Conservation (phyloP, 2,329 filamentous ascomycete genomes). For the Fusarium pilosicola region DNA sequence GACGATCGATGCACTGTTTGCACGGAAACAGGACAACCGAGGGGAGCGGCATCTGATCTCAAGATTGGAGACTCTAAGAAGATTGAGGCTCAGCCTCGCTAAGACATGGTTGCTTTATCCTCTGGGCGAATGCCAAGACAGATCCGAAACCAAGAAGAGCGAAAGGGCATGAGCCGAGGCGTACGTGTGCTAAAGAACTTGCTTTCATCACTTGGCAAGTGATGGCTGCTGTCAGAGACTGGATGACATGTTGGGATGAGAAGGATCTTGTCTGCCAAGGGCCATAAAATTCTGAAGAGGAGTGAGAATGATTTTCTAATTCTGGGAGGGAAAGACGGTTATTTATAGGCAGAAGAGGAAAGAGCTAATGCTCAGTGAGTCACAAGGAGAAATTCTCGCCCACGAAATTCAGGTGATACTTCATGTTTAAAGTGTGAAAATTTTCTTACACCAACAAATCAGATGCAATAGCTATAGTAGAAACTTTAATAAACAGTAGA, state of each 20-base stretch:
- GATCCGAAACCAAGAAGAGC: too few relatives aligned
- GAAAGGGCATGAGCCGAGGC: too few relatives aligned
- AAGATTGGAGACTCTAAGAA: background rate
- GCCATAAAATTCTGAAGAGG: rapidly evolving
- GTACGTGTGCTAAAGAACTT: background rate
- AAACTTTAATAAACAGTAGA: background rate
- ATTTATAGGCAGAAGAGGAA: background rate
- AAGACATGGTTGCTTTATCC: background rate
- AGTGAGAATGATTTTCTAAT: background rate
- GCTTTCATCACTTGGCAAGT: too few relatives aligned
- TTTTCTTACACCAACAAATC: rapidly evolving
- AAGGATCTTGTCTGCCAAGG: too few relatives aligned
- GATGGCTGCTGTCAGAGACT: background rate
- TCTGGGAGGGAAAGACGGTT: rapidly evolving
- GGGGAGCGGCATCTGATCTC: background rate
- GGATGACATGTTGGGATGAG: background rate
- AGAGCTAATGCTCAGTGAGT: rapidly evolving
- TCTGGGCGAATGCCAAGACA: too few relatives aligned
- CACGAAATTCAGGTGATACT: background rate
- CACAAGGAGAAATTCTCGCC: background rate
- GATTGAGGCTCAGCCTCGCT: background rate
- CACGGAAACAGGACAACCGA: too few relatives aligned
- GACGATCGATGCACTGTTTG: too few relatives aligned
- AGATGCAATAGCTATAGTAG: background rate
- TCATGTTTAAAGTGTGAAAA: background rate